Evolutionary conservation across 768 basidiomycete species (phyloP).

Genomic region (Dendrothele bispora): DNA sequence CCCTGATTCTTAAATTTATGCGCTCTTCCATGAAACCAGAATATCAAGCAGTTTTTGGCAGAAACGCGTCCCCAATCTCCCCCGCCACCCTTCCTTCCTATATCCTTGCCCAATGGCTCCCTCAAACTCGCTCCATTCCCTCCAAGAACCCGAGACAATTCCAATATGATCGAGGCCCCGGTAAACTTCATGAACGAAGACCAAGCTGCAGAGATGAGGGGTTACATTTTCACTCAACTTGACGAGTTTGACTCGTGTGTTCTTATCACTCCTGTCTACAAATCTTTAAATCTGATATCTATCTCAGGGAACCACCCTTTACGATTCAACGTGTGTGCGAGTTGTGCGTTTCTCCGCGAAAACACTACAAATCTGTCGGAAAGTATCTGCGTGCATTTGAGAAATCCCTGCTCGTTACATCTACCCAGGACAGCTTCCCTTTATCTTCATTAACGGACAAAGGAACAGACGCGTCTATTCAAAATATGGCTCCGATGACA

Average conservation of each 20-base stretch:
- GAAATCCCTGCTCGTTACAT: conserved; percentile 81
- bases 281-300: conserved; percentile 8
- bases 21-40: too few species aligned
- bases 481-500: conserved; percentile 43
- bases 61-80: conserved; percentile 35
- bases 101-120: conserved; percentile 52
- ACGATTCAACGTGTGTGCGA: conserved; percentile 90
- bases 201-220: conserved; percentile 59
- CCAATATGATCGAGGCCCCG: conserved; percentile 53
- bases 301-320: conserved; percentile 64
- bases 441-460: conserved; percentile 40
- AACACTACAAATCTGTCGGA: conserved; percentile 74
- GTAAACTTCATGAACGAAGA: conserved; percentile 59
- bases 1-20: too few species aligned
- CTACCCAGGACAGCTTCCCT: conserved; percentile 73
- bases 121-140: conserved; percentile 75
- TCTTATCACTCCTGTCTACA: conserved; percentile 1
- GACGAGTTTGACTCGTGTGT: conserved; percentile 76
- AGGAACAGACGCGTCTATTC: conserved; percentile 35
- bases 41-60: conserved; percentile 47
- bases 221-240: conserved; percentile 58
- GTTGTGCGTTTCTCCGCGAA: conserved; percentile 65
- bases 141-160: conserved; percentile 49
- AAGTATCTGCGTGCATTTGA: conserved; percentile 90
- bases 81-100: conserved; percentile 42